Evolutionary conservation across 2,329 filamentous ascomycete genomes (phyloP), one percentile per base, ranked within the genome.

Genomic region (Stachybotrys elegans): DNA sequence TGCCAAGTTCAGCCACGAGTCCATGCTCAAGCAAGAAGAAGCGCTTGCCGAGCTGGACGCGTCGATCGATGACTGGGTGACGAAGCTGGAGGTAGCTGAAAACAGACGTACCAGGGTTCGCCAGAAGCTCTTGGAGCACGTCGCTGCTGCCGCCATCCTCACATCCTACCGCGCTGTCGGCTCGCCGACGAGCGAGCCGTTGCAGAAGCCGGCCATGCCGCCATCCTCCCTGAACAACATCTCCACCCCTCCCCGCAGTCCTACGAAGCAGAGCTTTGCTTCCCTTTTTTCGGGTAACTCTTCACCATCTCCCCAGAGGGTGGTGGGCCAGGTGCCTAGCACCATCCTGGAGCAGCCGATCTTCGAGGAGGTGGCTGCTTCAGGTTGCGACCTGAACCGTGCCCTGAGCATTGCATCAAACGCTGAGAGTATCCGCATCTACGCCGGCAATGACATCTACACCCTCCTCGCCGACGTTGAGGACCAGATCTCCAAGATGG

Each of bases 71-170:
- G 85, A 89, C 58, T 91, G 87, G 83, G 81, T 87, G 40, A 73
- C 68, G 53, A 91, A 91, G 67, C 76, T 91, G n/a, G 87, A 91
- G 57, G 78, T 84, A 50, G 84, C 86, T 9, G 87, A 92, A 62
- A 88, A 90, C 59, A 75, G 87, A 56, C 81, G 86, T 32, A 83
- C 81, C 14, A 76, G 84, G 6, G 81, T 92, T 36, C 78, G 86
- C 29, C 86, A 91, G 60, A 92, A 90, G 71, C 71, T 92, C 12
- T 75, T 92, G 4, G 86, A 92, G 63, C 87, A 92, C 57, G 82
- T 91, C 42, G 86, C 87, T 38, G 87, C 85, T 14, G 84, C 86
- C 3, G 68, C 79, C 42, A 78, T 78, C 6, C 68, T 85, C 12
- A 61, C 68, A 17, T 29, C 51, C 12, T 41, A 39, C 23, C 40